phyloP scores from a whole-genome alignment of 495 filamentous ascomycete genomes.

The Penicillium bovifimosum region DNA sequence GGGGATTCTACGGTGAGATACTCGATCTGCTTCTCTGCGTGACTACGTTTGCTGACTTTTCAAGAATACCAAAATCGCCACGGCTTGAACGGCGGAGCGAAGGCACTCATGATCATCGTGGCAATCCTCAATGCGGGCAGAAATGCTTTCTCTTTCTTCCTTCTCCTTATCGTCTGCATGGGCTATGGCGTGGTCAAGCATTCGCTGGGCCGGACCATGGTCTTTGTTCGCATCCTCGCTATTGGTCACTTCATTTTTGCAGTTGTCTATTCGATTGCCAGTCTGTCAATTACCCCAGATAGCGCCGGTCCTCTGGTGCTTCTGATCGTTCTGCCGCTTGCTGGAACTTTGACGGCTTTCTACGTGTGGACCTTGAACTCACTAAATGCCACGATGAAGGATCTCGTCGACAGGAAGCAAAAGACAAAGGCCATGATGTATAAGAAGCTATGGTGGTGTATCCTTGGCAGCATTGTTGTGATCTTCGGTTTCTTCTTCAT shows the following conservation, averaged over 20 bases:
- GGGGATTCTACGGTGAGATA: constrained; percentile 76
- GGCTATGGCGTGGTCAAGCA: constrained; percentile 98
- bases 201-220: constrained; percentile 88
- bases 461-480: constrained; percentile 83
- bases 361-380: constrained; percentile 99
- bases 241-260: constrained; percentile 92
- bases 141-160: constrained; percentile 98
- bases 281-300: constrained; percentile 76
- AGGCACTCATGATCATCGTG: constrained; percentile 82
- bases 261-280: constrained; percentile 86
- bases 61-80: constrained; percentile 85
- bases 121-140: constrained; percentile 86
- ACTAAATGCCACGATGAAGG: constrained; percentile 89
- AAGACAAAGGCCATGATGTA: constrained; percentile 93
- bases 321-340: constrained; percentile 87
- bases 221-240: constrained; percentile 86
- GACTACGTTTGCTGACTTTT: constrained; percentile 10
- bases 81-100: constrained; percentile 72
- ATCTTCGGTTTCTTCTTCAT: constrained; percentile 96
- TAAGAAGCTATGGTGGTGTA: constrained; percentile 98
- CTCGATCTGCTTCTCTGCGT: not conserved
- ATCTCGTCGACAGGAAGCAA: constrained; percentile 88
- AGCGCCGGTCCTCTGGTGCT: constrained; percentile 79
- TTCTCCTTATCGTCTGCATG: constrained; percentile 98
- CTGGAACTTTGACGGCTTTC: constrained; percentile 89